Evolutionary conservation across 2,329 filamentous ascomycete species (phyloP).

Genomic region (Fusarium graminum): DNA sequence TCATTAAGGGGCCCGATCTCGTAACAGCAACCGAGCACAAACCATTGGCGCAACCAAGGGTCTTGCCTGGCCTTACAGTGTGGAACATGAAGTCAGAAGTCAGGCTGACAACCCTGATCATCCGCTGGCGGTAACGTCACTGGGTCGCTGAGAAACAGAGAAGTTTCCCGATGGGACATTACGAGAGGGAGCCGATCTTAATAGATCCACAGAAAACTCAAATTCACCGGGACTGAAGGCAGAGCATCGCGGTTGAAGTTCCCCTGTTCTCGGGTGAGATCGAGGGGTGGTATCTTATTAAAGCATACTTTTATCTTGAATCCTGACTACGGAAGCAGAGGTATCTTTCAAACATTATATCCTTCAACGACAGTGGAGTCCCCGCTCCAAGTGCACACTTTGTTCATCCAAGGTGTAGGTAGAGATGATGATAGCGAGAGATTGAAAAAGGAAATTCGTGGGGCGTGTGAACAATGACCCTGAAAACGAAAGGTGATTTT

Average conservation of each 20-base stretch:
- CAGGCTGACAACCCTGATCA: neutral
- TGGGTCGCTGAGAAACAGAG: constrained; percentile 13
- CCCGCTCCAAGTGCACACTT: constrained; percentile 40
- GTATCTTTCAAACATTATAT: constrained; percentile 48
- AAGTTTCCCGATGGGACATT: constrained; percentile 21
- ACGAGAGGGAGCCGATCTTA: constrained; percentile 41
- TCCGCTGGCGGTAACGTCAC: constrained; percentile 40
- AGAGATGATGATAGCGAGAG: constrained; percentile 45
- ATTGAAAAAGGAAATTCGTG: constrained; percentile 35
- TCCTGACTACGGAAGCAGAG: constrained; percentile 42
- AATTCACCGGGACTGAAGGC: constrained; percentile 14
- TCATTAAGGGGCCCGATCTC: constrained; percentile 28
- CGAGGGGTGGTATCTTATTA: constrained; percentile 42
- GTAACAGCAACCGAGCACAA: constrained; percentile 23
- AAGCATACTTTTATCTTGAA: constrained; percentile 47
- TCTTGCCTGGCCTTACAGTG: constrained; percentile 19
- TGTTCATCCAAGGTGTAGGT: constrained; percentile 31
- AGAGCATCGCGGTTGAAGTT: constrained; percentile 20
- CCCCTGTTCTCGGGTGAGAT: constrained; percentile 27
- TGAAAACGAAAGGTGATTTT: constrained; percentile 44
- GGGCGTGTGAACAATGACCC: constrained; percentile 44
- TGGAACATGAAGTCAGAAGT: neutral
- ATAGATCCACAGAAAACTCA: constrained; percentile 19
- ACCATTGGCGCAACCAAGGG: constrained; percentile 18
- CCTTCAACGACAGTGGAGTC: constrained; percentile 42